A percentile compares a stretch with the other conserved stretches of the same genome.
Conservation (phyloP, 2,329 filamentous ascomycete species). For the Colletotrichum brevisporum region DNA sequence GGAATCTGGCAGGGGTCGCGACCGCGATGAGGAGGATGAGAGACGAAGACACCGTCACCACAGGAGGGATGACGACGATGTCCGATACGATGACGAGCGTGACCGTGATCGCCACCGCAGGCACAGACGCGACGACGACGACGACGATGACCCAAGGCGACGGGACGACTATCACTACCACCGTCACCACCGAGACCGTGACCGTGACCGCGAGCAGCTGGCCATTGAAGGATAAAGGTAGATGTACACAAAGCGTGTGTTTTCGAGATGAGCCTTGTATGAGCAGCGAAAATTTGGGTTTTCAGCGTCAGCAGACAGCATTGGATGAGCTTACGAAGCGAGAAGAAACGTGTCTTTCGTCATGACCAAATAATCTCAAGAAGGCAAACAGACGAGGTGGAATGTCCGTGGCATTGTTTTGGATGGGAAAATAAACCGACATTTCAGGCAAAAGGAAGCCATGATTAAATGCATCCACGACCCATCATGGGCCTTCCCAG, state of each 20-base stretch:
- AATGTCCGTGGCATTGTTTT: conserved; percentile 5
- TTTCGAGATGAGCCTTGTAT: background rate
- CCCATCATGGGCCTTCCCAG: too few species aligned
- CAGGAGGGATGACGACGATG: conserved; percentile 53
- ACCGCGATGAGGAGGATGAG: conserved; percentile 47
- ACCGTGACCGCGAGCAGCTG: conserved; percentile 44
- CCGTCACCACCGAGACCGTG: conserved; percentile 50
- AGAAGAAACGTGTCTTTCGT: conserved; percentile 9
- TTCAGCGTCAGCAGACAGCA: conserved; percentile 9
- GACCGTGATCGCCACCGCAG: conserved; percentile 48
- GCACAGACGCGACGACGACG: conserved; percentile 47
- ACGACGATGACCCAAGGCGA: conserved; percentile 43
- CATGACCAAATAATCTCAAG: background rate
- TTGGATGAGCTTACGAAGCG: conserved; percentile 27
- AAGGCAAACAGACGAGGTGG: background rate
- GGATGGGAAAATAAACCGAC: conserved; percentile 11
- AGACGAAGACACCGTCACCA: conserved; percentile 42
- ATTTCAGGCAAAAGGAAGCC: background rate
- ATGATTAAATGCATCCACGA: too few species aligned
- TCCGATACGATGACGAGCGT: conserved; percentile 51
- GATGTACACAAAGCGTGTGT: background rate
- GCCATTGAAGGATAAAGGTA: conserved; percentile 37
- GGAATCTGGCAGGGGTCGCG: conserved; percentile 48
- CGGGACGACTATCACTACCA: conserved; percentile 51
- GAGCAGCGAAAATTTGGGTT: background rate